A percentile compares a stretch with the other conserved stretches of the same genome.
Conservation (phyloP, 1,284 basidiomycete genomes). For the Bondarzewia mesenterica region DNA sequence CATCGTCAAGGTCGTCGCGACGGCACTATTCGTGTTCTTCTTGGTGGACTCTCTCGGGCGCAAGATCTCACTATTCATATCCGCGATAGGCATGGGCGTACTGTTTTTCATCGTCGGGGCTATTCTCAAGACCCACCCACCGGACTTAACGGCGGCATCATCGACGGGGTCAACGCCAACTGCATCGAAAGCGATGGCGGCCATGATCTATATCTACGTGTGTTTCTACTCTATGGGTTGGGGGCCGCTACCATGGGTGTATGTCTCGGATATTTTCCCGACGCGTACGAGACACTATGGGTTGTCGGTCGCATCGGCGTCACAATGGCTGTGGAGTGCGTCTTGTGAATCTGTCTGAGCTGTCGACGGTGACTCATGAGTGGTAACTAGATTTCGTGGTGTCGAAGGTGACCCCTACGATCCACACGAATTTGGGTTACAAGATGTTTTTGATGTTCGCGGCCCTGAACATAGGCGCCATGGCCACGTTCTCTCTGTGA, state of each 20-base stretch:
- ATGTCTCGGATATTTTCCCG: slow-evolving; percentile 77
- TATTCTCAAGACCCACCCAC: slow-evolving; percentile 69
- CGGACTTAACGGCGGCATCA: slow-evolving; percentile 20
- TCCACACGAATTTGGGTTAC: slow-evolving; percentile 52
- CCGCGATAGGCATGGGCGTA: slow-evolving; percentile 50
- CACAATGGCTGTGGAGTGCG: slow-evolving; percentile 77
- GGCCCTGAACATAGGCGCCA: slow-evolving; percentile 42
- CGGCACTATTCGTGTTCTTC: slow-evolving; percentile 53
- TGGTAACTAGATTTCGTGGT: slow-evolving; percentile 55
- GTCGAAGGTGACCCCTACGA: slow-evolving; percentile 61
- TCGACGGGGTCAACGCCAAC: slow-evolving; percentile 30
- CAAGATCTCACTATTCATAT: slow-evolving; percentile 54
- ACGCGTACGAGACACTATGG: slow-evolving; percentile 76
- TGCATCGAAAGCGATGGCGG: slow-evolving; percentile 63
- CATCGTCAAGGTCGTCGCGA: slow-evolving; percentile 69
- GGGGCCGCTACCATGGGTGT: slow-evolving; percentile 53
- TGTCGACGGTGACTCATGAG: neutral
- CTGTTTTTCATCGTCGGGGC: slow-evolving; percentile 64
- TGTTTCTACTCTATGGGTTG: slow-evolving; percentile 71
- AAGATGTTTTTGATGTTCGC: slow-evolving; percentile 69
- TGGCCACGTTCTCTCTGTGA: slow-evolving; percentile 26
- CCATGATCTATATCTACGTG: slow-evolving; percentile 69
- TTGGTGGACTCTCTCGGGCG: slow-evolving; percentile 50
- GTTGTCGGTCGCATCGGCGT: slow-evolving; percentile 57
- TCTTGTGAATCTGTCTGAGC: slow-evolving; percentile 10